Evolutionary conservation across 495 filamentous ascomycete species (phyloP), one percentile per base, ranked within the genome.

Genomic region (Penicillium paradoxum): DNA sequence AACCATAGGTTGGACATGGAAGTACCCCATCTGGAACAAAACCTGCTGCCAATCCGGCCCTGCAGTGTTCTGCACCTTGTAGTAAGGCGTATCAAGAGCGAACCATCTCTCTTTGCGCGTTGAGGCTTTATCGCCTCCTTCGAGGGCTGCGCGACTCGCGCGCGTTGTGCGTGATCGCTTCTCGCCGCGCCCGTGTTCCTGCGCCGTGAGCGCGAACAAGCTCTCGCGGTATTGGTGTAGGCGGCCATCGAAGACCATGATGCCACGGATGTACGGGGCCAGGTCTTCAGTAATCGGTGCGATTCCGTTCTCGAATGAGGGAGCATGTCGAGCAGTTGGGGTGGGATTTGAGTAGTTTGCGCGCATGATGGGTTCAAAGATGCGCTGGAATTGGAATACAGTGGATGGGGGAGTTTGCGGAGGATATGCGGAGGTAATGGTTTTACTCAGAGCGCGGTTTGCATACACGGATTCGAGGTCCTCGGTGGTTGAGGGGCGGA

Each of bases 71-170:
- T 89, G 73, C 1, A 95, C 80, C 27, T 79, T 62, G 7, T 73
- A 64, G 7, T 82, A 74, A 55, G 92, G 86, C 10, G 87, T 65
- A 5, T 82, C 75, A 19, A 74, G 74, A n/a, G 80, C 75, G 65
- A 96, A 92, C 82, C 90, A 96, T 45, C 79, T 78, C 65, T 93
- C 90, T 46, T 80, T 82, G 42, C 89, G 79, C 15, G 82, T 89
- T 2, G 75, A 82, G 33, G 82, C 79, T 58, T 93, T 82, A 39
- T 77, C 77, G 1, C 90, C 85, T 15, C 91, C 91, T 59, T 95
- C 91, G 0, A 91, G 74, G 0, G 92, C 95, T 11, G 87, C 88
- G 33, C 90, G 80, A 24, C 88, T 88, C 18, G 89, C 81, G 37
- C 91, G 73, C 0, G 93, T 97, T 0, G 78, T 91, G 21, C 93